Evolutionary conservation across 345 rosid genomes (phyloP).

Genomic region (Psidium friedrichsthalianum): DNA sequence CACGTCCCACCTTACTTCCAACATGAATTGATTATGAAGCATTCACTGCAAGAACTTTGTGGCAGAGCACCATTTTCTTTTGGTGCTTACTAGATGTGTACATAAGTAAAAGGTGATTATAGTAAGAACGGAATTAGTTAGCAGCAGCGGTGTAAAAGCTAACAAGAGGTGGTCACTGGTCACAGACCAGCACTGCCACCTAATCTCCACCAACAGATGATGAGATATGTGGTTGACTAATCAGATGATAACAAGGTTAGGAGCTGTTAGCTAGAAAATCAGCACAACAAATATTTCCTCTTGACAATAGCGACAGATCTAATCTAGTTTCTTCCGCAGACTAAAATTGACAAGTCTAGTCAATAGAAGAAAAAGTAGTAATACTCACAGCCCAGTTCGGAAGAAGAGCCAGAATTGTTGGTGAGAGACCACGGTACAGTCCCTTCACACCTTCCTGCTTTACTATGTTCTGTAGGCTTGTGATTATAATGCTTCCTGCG

Average conservation of each 20-base stretch:
- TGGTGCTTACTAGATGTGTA: background rate
- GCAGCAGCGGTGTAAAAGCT: background rate
- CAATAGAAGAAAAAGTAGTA: background rate
- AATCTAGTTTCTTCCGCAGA: background rate
- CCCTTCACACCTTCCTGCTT: slow-evolving; percentile 73
- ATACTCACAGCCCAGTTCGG: slow-evolving; percentile 96
- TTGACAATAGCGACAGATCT: background rate
- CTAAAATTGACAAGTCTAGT: background rate
- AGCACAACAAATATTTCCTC: background rate
- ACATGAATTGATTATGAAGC: background rate
- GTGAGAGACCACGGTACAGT: slow-evolving; percentile 90
- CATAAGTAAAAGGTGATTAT: background rate
- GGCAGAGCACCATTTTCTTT: background rate
- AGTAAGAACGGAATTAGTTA: background rate
- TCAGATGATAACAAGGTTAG: background rate
- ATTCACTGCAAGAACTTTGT: background rate
- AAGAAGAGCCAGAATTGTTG: slow-evolving; percentile 81
- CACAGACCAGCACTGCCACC: background rate
- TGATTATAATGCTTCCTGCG: slow-evolving; percentile 68
- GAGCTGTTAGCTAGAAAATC: background rate
- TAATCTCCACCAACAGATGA: background rate
- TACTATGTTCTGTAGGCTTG: slow-evolving; percentile 52
- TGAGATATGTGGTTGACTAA: background rate
- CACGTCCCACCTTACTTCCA: background rate
- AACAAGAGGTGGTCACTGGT: background rate